Percentiles rank a stretch among this genome's conserved stretches.
Conservation (phyloP, 2,329 filamentous ascomycete genomes). For the Lecanicillium sp. region DNA sequence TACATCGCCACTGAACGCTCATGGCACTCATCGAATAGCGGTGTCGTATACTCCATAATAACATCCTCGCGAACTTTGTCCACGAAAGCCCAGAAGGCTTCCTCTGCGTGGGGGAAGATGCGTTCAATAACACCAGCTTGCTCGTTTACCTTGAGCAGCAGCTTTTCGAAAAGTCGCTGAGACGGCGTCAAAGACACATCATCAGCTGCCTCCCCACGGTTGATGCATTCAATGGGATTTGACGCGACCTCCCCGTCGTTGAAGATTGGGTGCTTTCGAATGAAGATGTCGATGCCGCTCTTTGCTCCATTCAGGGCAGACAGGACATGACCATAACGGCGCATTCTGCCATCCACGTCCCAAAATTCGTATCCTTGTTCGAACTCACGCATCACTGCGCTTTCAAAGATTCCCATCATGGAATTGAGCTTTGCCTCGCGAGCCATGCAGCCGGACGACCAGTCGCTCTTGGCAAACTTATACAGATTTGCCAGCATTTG, state of each 20-base stretch:
- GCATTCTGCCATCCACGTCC: constrained; percentile 86
- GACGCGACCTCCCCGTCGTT: constrained; percentile 59
- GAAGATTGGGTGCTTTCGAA: constrained; percentile 83
- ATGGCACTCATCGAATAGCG: constrained; percentile 82
- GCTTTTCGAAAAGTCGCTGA: constrained; percentile 68
- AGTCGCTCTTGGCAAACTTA: constrained; percentile 75
- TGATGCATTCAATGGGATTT: constrained; percentile 76
- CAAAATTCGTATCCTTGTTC: constrained; percentile 84
- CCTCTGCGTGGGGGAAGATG: constrained; percentile 67
- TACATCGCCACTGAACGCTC: constrained; percentile 69
- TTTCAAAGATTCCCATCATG: constrained; percentile 82
- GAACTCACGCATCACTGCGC: constrained; percentile 84
- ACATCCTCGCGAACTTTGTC: constrained; percentile 80
- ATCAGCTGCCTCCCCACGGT: constrained; percentile 53
- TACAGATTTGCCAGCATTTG: constrained; percentile 78
- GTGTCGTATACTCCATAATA: constrained; percentile 77
- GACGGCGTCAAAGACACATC: constrained; percentile 73
- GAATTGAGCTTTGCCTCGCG: constrained; percentile 66
- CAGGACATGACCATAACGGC: constrained; percentile 80
- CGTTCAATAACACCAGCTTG: constrained; percentile 73
- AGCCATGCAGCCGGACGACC: constrained; percentile 64
- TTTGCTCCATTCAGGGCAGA: constrained; percentile 74
- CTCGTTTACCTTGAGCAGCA: constrained; percentile 73
- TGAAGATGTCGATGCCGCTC: constrained; percentile 75
- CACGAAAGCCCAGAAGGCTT: constrained; percentile 72